Conservation (phyloP, 129 eudicot species). For the Saussurea involucrata region DNA sequence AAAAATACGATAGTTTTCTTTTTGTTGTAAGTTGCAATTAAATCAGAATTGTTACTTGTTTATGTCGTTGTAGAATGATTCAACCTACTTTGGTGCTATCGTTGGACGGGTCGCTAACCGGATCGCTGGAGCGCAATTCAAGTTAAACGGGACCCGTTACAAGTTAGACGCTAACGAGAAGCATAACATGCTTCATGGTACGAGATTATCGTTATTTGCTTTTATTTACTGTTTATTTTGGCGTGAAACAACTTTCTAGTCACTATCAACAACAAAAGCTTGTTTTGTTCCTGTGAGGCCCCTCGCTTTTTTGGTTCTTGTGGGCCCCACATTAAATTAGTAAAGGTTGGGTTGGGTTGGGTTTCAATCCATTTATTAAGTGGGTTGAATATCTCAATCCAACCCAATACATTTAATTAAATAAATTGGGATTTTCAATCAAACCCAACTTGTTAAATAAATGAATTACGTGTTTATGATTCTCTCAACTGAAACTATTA, state of each 20-base stretch:
- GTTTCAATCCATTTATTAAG: too few relatives aligned
- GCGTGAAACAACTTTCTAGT: not conserved
- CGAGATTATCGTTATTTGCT: not conserved
- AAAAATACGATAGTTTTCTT: not conserved
- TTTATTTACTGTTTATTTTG: not conserved
- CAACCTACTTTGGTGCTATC: constrained; percentile 54
- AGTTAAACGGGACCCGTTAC: constrained; percentile 52
- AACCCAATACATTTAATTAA: too few relatives aligned
- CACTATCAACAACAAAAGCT: too few relatives aligned
- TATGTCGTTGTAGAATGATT: constrained; percentile 46
- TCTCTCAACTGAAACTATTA: too few relatives aligned
- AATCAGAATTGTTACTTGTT: not conserved
- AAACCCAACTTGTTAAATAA: too few relatives aligned
- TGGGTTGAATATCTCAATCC: too few relatives aligned
- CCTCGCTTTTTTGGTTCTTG: too few relatives aligned
- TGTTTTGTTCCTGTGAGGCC: too few relatives aligned
- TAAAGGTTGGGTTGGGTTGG: too few relatives aligned
- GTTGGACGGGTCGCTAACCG: constrained; percentile 83
- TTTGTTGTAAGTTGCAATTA: not conserved
- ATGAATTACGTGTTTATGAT: too few relatives aligned
- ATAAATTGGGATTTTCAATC: too few relatives aligned
- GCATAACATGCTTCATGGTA: constrained; percentile 68
- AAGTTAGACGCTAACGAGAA: constrained; percentile 69
- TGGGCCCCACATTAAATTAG: too few relatives aligned
- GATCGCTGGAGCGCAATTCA: constrained; percentile 70